phyloP scores from a whole-genome alignment of 1,284 basidiomycete species.

The Cryptococcus floricola region DNA sequence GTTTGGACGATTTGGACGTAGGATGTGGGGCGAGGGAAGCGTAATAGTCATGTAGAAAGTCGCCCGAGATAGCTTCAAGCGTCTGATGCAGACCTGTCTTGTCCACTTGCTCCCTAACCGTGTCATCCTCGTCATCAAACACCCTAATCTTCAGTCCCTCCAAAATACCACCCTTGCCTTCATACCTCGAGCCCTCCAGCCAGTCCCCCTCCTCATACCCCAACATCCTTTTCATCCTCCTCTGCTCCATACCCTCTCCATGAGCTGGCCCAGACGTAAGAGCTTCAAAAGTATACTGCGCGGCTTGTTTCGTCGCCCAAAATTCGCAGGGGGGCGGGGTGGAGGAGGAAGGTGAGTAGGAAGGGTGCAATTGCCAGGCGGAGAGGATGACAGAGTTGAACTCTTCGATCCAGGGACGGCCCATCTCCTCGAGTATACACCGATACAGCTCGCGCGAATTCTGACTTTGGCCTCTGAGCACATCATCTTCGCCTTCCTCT shows the following conservation, averaged over 20 bases:
- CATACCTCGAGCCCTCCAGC: constrained; percentile 43
- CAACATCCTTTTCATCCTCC: constrained; percentile 36
- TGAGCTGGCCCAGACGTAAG: constrained; percentile 29
- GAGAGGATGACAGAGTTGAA: constrained; percentile 51
- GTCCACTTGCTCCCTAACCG: not conserved
- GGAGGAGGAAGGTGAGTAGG: too few relatives aligned
- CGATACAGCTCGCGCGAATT: constrained; percentile 41
- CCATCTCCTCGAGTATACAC: constrained; percentile 61
- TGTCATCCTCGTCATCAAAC: constrained; percentile 20
- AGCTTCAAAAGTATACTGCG: constrained; percentile 49
- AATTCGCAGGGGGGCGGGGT: constrained; percentile 54
- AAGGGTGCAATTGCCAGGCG: constrained; percentile 8
- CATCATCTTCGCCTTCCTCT: constrained; percentile 14
- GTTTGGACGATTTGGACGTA: not conserved
- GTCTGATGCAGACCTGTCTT: constrained; percentile 27
- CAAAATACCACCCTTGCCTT: constrained; percentile 30
- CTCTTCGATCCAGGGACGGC: constrained; percentile 61
- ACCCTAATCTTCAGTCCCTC: constrained; percentile 26
- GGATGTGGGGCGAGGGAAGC: not conserved
- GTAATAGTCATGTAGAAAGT: constrained; percentile 30
- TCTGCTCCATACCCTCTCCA: constrained; percentile 40
- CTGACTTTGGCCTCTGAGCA: constrained; percentile 29
- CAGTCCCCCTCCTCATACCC: constrained; percentile 41
- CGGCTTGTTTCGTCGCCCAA: constrained; percentile 72
- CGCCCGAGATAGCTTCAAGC: constrained; percentile 16